Evolutionary conservation across 2,329 filamentous ascomycete species (phyloP).

Genomic region (Diatrype stigma): DNA sequence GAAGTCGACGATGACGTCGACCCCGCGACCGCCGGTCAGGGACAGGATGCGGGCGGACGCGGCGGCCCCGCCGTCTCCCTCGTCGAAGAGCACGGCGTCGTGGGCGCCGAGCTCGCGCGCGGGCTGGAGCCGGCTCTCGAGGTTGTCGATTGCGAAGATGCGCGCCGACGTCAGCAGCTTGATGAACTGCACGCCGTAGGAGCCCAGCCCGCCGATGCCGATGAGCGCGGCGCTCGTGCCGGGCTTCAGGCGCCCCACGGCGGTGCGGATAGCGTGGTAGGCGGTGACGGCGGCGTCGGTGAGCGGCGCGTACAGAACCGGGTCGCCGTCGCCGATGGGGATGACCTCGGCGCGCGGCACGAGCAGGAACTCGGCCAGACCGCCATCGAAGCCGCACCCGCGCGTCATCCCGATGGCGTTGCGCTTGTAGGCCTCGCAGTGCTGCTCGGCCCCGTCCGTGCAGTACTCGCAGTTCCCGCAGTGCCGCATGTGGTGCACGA

Average conservation of each 20-base stretch:
- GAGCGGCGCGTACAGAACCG: conserved; percentile 12
- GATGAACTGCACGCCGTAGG: conserved; percentile 15
- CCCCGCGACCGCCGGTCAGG: conserved; percentile 23
- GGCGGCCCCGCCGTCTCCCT: conserved; percentile 3
- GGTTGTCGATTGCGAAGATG: conserved; percentile 11
- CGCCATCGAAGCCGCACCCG: conserved; percentile 14
- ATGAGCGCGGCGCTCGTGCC: conserved; percentile 13
- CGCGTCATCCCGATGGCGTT: conserved; percentile 12
- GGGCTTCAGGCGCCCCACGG: conserved; percentile 10
- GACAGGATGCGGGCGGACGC: conserved; percentile 13
- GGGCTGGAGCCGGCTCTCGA: conserved; percentile 3
- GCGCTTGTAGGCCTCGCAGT: conserved; percentile 13
- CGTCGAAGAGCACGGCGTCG: conserved; percentile 5
- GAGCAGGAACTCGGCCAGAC: conserved; percentile 12
- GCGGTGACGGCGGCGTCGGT: conserved; percentile 15
- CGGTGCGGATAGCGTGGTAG: conserved; percentile 13
- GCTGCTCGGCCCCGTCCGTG: conserved; percentile 13
- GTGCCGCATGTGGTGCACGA: conserved; percentile 16
- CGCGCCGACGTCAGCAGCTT: conserved; percentile 12
- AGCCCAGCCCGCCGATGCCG: conserved; percentile 13
- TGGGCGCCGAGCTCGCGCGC: conserved; percentile 12
- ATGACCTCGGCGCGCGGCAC: conserved; percentile 13
- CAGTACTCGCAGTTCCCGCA: conserved; percentile 17
- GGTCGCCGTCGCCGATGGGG: conserved; percentile 11
- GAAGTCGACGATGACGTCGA: conserved; percentile 27